Evolutionary conservation across 2,329 filamentous ascomycete genomes (phyloP).

Genomic region (Ascochyta rabiei): DNA sequence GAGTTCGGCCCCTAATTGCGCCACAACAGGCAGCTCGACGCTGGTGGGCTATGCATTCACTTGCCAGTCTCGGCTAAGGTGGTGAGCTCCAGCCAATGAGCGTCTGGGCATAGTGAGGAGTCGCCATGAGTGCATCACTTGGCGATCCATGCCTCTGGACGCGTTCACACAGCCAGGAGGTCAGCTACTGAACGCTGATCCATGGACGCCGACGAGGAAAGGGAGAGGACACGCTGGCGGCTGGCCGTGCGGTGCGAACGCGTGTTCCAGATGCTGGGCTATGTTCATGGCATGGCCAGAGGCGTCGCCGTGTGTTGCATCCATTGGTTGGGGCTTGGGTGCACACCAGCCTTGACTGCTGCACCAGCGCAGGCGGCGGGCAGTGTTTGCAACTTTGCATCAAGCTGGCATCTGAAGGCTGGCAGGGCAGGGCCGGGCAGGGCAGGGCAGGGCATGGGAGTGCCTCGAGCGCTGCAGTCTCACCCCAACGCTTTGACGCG

Average conservation of each 20-base stretch:
- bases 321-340: slow-evolving; percentile 7
- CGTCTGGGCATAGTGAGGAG: slow-evolving; percentile 13
- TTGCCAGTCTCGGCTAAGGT: slow-evolving; percentile 9
- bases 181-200: slow-evolving; percentile 20
- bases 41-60: slow-evolving; percentile 15
- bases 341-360: slow-evolving; percentile 16
- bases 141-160: slow-evolving; percentile 18
- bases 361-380: slow-evolving; percentile 26
- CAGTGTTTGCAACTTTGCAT: slow-evolving; percentile 25
- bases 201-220: slow-evolving; percentile 9
- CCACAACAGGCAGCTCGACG: slow-evolving; percentile 18
- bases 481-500: slow-evolving; percentile 9
- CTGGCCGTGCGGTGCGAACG: slow-evolving; percentile 20
- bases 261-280: slow-evolving; percentile 18
- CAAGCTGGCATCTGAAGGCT: slow-evolving; percentile 11
- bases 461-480: slow-evolving; percentile 18
- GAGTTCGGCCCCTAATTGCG: slow-evolving; percentile 24
- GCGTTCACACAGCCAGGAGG: slow-evolving; percentile 11
- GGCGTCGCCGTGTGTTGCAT: slow-evolving; percentile 36
- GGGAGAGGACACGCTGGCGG: slow-evolving; percentile 21
- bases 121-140: slow-evolving; percentile 15
- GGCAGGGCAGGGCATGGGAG: too few species aligned
- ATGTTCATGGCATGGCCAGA: slow-evolving; percentile 19
- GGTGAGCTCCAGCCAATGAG: slow-evolving; percentile 19
- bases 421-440: slow-evolving; percentile 8